phyloP scores from a whole-genome alignment of 164 flowering plant genomes.

The Magnolia kwangsiensis region DNA sequence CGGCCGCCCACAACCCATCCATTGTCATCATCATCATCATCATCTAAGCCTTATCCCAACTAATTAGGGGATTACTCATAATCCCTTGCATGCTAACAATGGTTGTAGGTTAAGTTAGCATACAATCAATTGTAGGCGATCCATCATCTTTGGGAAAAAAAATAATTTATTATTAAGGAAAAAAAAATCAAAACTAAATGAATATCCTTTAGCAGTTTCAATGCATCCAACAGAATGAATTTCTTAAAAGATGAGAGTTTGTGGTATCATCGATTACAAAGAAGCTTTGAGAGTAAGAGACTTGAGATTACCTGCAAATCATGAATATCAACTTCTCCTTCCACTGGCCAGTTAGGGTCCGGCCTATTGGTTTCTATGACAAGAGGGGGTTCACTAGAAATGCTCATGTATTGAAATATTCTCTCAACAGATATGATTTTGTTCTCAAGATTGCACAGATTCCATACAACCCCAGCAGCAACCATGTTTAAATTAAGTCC shows the following conservation, averaged over 20 bases:
- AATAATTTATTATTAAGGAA: neutral
- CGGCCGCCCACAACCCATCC: too few relatives aligned
- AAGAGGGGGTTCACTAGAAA: slow-evolving; percentile 31
- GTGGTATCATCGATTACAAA: neutral
- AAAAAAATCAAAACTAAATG: neutral
- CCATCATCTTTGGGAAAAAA: too few relatives aligned
- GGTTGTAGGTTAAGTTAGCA: too few relatives aligned
- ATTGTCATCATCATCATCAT: too few relatives aligned
- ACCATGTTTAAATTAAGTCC: slow-evolving; percentile 42
- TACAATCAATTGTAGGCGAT: too few relatives aligned
- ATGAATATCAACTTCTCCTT: slow-evolving; percentile 24
- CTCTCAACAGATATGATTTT: slow-evolving; percentile 45
- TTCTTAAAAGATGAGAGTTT: neutral
- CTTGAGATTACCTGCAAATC: slow-evolving; percentile 18
- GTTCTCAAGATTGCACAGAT: slow-evolving; percentile 44
- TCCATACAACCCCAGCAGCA: slow-evolving; percentile 32
- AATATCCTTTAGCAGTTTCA: neutral
- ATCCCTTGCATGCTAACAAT: neutral
- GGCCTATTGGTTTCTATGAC: slow-evolving; percentile 25
- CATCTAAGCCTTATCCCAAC: too few relatives aligned
- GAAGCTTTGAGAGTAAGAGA: neutral
- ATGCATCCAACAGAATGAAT: neutral
- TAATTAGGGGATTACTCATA: neutral
- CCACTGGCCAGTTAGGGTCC: slow-evolving; percentile 17
- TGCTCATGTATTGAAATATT: slow-evolving; percentile 24